Conservation (phyloP, 1,284 basidiomycete genomes). For the Wallemia ichthyophaga region DNA sequence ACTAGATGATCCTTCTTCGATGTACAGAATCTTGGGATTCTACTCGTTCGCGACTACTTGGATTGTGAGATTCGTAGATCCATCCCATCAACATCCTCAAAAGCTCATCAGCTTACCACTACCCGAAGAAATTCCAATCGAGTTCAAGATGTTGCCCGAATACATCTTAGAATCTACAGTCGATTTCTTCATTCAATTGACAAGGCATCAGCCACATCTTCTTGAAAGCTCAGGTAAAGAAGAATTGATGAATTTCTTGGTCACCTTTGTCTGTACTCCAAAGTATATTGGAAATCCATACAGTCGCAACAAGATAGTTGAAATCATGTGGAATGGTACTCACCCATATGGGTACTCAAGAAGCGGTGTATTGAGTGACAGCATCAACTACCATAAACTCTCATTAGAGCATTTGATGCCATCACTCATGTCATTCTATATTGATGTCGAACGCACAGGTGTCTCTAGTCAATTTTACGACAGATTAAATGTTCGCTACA, state of each 20-base stretch:
- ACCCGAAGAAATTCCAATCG: slow-evolving; percentile 48
- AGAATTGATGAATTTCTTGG: slow-evolving; percentile 61
- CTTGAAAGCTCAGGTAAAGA: slow-evolving; percentile 53
- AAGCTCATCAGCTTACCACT: slow-evolving; percentile 42
- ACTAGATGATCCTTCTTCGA: slow-evolving; percentile 55
- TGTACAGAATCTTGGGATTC: slow-evolving; percentile 51
- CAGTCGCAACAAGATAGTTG: slow-evolving; percentile 88
- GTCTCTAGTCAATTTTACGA: slow-evolving; percentile 96
- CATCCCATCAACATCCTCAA: slow-evolving; percentile 43
- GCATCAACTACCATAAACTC: slow-evolving; percentile 53
- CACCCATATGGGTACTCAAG: slow-evolving; percentile 42
- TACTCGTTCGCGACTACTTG: slow-evolving; percentile 73
- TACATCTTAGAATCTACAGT: slow-evolving; percentile 83
- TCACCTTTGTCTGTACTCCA: slow-evolving; percentile 75
- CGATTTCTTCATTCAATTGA: slow-evolving; percentile 33
- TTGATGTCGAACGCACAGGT: slow-evolving; percentile 90
- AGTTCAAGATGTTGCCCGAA: slow-evolving; percentile 73
- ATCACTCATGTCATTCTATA: slow-evolving; percentile 78
- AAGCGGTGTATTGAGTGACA: slow-evolving; percentile 46
- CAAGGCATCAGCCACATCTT: slow-evolving; percentile 42
- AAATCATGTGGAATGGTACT: slow-evolving; percentile 61
- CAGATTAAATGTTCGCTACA: slow-evolving; percentile 49
- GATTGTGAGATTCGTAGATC: slow-evolving; percentile 79
- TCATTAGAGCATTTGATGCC: slow-evolving; percentile 71
- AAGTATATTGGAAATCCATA: slow-evolving; percentile 98